These are phyloP conservation scores for Plenodomus tracheiphilus DNA, from an alignment of 2,329 filamentous ascomycete genomes.

Conservation along the genomic window DNA sequence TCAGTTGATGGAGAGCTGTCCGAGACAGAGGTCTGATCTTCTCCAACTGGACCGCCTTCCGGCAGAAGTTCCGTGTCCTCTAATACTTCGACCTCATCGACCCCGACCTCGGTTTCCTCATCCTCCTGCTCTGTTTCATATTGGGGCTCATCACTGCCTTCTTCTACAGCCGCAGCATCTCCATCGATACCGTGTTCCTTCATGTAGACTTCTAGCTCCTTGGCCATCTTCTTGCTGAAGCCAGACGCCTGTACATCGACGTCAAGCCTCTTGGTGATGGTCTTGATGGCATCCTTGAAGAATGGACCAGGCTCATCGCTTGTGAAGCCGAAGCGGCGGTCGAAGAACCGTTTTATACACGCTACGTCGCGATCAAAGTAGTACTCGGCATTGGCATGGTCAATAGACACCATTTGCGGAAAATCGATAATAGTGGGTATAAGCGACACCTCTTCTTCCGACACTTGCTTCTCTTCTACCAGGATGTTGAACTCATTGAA, in stretches of 20 bases:
- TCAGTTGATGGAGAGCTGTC: constrained; percentile 2
- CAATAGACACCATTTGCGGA: constrained; percentile 95
- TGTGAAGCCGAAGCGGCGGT: constrained; percentile 83
- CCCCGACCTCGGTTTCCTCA: not conserved
- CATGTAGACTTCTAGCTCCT: constrained; percentile 90
- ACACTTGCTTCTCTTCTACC: constrained; percentile 69
- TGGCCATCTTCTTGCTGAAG: constrained; percentile 95
- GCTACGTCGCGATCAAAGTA: constrained; percentile 97
- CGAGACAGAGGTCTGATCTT: not conserved
- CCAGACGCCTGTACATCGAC: constrained; percentile 89
- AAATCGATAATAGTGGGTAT: constrained; percentile 94
- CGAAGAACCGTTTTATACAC: constrained; percentile 94
- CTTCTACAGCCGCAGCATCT: constrained; percentile 48
- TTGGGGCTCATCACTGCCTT: constrained; percentile 32
- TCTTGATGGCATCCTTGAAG: constrained; percentile 81
- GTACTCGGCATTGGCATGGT: constrained; percentile 90
- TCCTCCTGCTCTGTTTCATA: constrained; percentile 22
- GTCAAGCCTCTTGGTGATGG: constrained; percentile 73
- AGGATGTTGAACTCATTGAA: constrained; percentile 99
- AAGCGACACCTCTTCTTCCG: constrained; percentile 54
- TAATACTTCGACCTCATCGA: constrained; percentile 9
- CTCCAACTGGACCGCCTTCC: constrained; percentile 6
- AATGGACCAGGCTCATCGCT: constrained; percentile 81
- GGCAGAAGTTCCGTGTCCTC: constrained; percentile 4
- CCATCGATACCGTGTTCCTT: constrained; percentile 67